Conservation (phyloP, 257 asterid species). For the Fraxinus americana region DNA sequence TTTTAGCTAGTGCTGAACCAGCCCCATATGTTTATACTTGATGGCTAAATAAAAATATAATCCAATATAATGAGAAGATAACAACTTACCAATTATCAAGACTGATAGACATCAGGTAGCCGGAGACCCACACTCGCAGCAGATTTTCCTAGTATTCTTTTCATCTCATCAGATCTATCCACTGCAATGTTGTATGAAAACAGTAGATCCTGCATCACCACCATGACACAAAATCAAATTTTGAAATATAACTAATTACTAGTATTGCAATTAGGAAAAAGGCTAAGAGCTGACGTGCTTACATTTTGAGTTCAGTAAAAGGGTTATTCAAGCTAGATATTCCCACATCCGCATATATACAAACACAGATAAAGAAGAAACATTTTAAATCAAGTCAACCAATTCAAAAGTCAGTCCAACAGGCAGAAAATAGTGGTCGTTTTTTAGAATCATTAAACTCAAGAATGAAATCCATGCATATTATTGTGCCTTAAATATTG, state of each 20-base stretch:
- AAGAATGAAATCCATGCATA: neutral
- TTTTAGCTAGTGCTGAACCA: neutral
- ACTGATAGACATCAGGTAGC: slow-evolving; percentile 76
- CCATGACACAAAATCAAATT: neutral
- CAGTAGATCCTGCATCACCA: slow-evolving; percentile 60
- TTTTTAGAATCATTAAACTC: neutral
- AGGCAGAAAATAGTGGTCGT: neutral
- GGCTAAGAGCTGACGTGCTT: neutral
- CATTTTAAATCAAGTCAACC: too few relatives aligned
- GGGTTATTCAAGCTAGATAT: neutral
- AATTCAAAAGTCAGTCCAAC: neutral
- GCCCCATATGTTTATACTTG: neutral
- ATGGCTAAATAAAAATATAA: too few relatives aligned
- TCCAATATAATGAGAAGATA: neutral
- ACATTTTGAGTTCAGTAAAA: neutral
- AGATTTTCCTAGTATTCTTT: slow-evolving; percentile 68
- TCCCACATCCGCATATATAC: neutral
- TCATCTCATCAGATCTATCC: slow-evolving; percentile 84
- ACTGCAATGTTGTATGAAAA: slow-evolving; percentile 90
- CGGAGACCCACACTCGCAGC: slow-evolving; percentile 94
- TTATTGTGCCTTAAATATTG: neutral
- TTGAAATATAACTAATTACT: neutral
- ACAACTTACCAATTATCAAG: slow-evolving; percentile 44
- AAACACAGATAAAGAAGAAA: neutral
- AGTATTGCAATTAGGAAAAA: neutral